Evolutionary conservation across 140 eudicot species (phyloP), one percentile per base, ranked within the genome.

Genomic region (Oenanthe javanica): DNA sequence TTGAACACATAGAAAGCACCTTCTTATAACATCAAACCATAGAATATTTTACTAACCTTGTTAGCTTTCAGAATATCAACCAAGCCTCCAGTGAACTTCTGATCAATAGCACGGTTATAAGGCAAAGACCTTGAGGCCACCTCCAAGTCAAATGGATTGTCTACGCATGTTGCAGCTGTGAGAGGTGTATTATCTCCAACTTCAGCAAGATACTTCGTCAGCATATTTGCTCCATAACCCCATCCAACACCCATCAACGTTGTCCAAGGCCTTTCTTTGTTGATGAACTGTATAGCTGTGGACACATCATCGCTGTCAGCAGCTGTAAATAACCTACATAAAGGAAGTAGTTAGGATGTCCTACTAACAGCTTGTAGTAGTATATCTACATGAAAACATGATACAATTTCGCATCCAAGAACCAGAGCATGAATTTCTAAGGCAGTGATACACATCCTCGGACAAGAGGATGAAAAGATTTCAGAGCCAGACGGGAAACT

Each of bases 301-400:
- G 79, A 81, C 85, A 95, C 61, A 88, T 95, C 99, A 87, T 95
- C 97, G 84, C 96, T 95, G 84, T 95, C 99, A 86, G 96, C 99
- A 88, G 99, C 91, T 50, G 97, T 87, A 86, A 94, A 94, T 83
- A 94, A 87, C 97, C 99, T 94, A 88, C 86, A 91, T 23, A 84
- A 76, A 79, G 79, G 59, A 81, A 83, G 81, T 76, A 85, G 46
- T 78, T 82, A 83, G 46, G 63, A 74, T 72, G 86, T 82, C 82
- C 87, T 38, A 77, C 82, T 43, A 86, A 88, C 87, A 88, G 88
- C 80, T 81, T 84, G 77, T 79, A 67, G 72, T 43, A 27, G 38
- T 23, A 81, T 76, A 63, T 38, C 47, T 4, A 78, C 9, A 77
- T 31, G 31, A 74, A 63, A 45, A 38, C 71, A 61, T 74, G 78